Base-by-base conservation (phyloP, 1,284 basidiomycete species). In the Porogramme epimiltina region DNA sequence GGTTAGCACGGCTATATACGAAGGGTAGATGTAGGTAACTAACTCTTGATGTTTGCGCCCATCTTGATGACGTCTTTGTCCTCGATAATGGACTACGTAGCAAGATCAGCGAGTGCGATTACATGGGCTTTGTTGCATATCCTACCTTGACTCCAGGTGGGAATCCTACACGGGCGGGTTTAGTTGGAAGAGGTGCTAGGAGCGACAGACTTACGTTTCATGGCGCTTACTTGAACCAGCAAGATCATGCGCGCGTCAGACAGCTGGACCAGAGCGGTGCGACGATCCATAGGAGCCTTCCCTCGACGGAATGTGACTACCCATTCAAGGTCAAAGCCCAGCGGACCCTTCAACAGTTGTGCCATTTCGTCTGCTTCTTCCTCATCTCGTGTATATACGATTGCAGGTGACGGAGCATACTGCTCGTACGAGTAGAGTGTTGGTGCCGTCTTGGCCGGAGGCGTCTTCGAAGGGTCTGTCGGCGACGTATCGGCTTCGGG, bases 271-370 rank as follows among this genome's bases (percentile, higher is more conserved):
- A 83, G 67, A 0, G 84, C 82, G 3, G 74, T 74, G 22, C 71
- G 68, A 33, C 74, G 66, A 49, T 74, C 68, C 26, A 52, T 57
- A 2, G 65, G 59, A 24, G 61, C 53, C 3, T 45, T 52, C 33
- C 65, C 61, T 5, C 57, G 59, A n/a, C 65, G 60, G 47, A 68
- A 73, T 37, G 69, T 61, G 19, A 79, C 73, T 11, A 73, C 71
- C 83, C 84, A 85, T 61, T 86, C 84, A 47, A 85, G 68, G 62
- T 86, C 84, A 38, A 85, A 80, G 3, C 82, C 83, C 9, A 85
- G 49, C 10, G 83, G 75, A 0, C 78, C 71, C 42, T 68, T 64
- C n/a, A 80, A 59, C 4, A 55, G 58, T 38, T 66, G 65, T 2
- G 75, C 70, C 9, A 79, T 66, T 23, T 67, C 70, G 40, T 80